Percentiles rank a stretch among this genome's conserved stretches.
phyloP scores from a whole-genome alignment of 345 rosid genomes.

The Gynandropsis gynandra region DNA sequence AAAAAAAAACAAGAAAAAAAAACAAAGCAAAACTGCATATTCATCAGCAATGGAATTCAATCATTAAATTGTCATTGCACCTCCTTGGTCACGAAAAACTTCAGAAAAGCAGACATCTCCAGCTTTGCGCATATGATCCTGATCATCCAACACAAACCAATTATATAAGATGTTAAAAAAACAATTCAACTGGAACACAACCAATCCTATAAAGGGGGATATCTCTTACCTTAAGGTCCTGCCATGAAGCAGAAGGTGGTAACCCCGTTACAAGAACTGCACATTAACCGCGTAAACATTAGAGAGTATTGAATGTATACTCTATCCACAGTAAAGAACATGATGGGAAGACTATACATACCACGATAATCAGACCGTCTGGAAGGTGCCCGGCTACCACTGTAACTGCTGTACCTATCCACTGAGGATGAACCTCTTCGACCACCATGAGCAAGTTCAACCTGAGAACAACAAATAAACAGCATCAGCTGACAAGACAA shows the following conservation, averaged over 20 bases:
- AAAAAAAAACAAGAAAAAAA: no score
- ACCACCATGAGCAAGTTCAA: constrained; percentile 89
- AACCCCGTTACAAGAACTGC: constrained; percentile 84
- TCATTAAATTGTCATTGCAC: constrained; percentile 29
- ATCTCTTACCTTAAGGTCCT: constrained; percentile 78
- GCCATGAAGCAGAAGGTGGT: constrained; percentile 98
- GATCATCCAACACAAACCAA: constrained; percentile 10
- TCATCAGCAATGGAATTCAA: background rate
- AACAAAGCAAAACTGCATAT: background rate
- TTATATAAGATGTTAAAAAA: background rate
- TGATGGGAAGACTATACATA: constrained; percentile 24
- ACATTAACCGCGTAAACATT: background rate
- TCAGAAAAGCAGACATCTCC: constrained; percentile 98
- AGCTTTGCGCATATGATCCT: constrained; percentile 99
- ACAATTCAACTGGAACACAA: background rate
- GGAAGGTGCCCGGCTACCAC: constrained; percentile 68
- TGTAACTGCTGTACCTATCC: constrained; percentile 59
- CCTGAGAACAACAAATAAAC: constrained; percentile 33
- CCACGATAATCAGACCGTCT: constrained; percentile 90
- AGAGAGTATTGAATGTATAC: background rate
- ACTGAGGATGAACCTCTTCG: constrained; percentile 66
- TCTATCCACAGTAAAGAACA: background rate
- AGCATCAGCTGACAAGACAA: background rate
- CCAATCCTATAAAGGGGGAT: background rate
- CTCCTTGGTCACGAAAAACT: constrained; percentile 81